phyloP scores from a whole-genome alignment of 2,329 filamentous ascomycete species.

The Spiromastix sp. region DNA sequence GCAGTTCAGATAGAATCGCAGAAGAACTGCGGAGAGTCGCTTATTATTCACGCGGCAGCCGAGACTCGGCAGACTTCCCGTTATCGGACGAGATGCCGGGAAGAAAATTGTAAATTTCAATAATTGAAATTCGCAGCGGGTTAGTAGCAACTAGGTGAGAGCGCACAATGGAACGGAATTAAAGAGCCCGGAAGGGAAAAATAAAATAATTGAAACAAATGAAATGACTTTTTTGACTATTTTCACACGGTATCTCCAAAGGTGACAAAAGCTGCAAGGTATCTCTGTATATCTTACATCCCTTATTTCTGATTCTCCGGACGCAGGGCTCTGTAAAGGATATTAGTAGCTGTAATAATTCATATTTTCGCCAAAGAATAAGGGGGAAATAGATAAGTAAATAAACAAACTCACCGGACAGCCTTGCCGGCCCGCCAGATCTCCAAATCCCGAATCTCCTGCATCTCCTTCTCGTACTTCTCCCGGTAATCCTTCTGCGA shows the following conservation, averaged over 20 bases:
- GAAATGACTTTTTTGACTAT: too few species aligned
- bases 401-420: constrained; percentile 56
- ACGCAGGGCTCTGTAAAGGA: constrained; percentile 67
- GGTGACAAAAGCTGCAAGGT: background rate
- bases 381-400: background rate
- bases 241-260: too few species aligned
- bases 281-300: background rate
- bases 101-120: too few species aligned
- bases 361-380: background rate
- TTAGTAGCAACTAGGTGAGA: too few species aligned
- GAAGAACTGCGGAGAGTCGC: too few species aligned
- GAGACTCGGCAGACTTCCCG: constrained; percentile 1
- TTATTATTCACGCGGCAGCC: too few species aligned
- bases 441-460: constrained; percentile 95
- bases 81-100: constrained; percentile 3
- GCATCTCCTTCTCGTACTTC: constrained; percentile 95
- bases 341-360: too few species aligned
- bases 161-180: too few species aligned
- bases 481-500: constrained; percentile 89
- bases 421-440: constrained; percentile 99
- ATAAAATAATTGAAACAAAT: too few species aligned
- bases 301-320: constrained; percentile 75
- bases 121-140: too few species aligned
- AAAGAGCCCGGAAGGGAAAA: too few species aligned
- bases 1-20: too few species aligned